Percentiles rank a stretch among this genome's conserved stretches.
These are phyloP conservation scores for Colletotrichum lupini DNA, from an alignment of 2,329 filamentous ascomycete genomes.

Conservation along the genomic window DNA sequence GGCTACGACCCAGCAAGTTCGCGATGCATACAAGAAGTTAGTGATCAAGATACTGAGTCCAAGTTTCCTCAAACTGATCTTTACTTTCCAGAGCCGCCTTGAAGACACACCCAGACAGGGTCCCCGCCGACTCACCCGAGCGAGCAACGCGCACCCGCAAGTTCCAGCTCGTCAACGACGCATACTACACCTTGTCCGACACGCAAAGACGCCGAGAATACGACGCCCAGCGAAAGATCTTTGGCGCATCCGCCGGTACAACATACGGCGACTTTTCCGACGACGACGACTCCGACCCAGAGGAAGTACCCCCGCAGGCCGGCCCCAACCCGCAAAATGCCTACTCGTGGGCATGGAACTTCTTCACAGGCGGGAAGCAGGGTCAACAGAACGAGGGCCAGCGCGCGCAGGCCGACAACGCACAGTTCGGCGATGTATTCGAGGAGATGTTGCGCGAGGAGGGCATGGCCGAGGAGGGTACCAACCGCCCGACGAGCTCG, in stretches of 20 bases:
- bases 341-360: constrained; percentile 84
- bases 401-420: constrained; percentile 71
- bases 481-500: constrained; percentile 70
- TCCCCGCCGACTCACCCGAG: constrained; percentile 85
- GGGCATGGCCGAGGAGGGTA: constrained; percentile 79
- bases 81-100: constrained; percentile 77
- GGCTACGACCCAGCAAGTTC: constrained; percentile 85
- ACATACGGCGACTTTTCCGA: constrained; percentile 46
- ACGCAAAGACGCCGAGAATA: constrained; percentile 82
- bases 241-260: constrained; percentile 56
- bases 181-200: constrained; percentile 92
- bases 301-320: constrained; percentile 35
- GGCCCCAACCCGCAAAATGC: constrained; percentile 52
- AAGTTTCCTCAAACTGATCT: constrained; percentile 28
- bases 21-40: constrained; percentile 93
- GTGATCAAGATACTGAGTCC: neutral
- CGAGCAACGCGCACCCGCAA: constrained; percentile 83
- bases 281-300: constrained; percentile 47
- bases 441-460: constrained; percentile 92
- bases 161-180: constrained; percentile 93
- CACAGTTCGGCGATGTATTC: constrained; percentile 89
- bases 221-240: constrained; percentile 76
- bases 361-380: constrained; percentile 59
- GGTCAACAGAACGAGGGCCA: constrained; percentile 47
- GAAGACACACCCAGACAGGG: constrained; percentile 93